Base-by-base conservation (phyloP, 495 filamentous ascomycete species). In the Trichocladium uniseriatum region DNA sequence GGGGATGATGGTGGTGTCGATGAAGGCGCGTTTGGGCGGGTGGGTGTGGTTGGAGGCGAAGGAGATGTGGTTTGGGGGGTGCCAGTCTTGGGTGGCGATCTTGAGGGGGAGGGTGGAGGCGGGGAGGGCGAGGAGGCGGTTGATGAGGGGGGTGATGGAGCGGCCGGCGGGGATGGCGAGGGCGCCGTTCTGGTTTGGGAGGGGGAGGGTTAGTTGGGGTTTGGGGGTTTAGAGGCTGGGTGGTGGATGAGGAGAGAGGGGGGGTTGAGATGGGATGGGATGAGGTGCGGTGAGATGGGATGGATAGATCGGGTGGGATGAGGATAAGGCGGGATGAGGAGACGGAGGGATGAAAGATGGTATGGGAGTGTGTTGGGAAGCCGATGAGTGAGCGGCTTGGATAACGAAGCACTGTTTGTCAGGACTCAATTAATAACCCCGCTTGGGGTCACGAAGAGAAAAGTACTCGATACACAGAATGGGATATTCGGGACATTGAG, bases 81-180 rank as follows among this genome's bases (percentile, higher is more conserved):
- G 92, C 72, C 78, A 94, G 73, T 98, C 92, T 59, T 87, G 82
- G 20, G 90, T 95, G 40, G 87, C 87, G 50, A 96, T 70, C 42
- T 82, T 85, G 43, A 83, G 56, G 28, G 71, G 67, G 62, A 95
- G 90, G 32, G 65, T 56, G 2, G n/a, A 16, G 22, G 21, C 6
- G 5, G 87, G 83, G 22, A 85, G 69, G 1, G 68, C 58, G 21
- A 97, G 79, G 40, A 97, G 81, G 27, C 63, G 51, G 72, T 96
- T 96, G 67, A 96, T 80, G 2, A 73, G 53, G 3, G 80, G 77
- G 2, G 79, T 75, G 36, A 92, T 78, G 45, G 75, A 65, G 16
- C 89, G 84, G 46, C 84, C 91, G 41, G 73, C 73, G 56, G 75
- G 51, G 7, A 98, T 86, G 18, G 89, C 80, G 22, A 98, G 81